Evolutionary conservation across 768 basidiomycete species (phyloP), one percentile per base, ranked within the genome.

Genomic region (Nidularia sp.): DNA sequence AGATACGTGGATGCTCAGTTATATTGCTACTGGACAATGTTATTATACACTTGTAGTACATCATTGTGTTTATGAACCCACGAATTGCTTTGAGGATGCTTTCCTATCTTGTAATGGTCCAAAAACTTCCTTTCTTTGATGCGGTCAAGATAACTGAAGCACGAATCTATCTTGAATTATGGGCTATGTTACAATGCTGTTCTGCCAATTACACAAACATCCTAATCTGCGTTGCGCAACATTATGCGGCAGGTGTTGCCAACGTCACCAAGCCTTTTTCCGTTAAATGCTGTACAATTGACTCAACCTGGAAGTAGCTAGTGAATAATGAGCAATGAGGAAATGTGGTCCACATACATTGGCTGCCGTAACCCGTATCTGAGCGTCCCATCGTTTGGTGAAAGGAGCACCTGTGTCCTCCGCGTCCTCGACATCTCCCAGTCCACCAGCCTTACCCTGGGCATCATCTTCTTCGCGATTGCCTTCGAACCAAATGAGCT

Each of bases 341-440:
- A 34, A 31, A 49, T 31, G 47, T 32, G 15, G 47, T 48, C 39
- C 6, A 65, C 83, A 58, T 66, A 95, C 94, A 63, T 91, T 90
- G 32, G 90, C 85, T 42, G 91, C 91, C 0, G 88, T 93, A 58
- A 86, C 77, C 57, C 92, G 83, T 63, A 98, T 98, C 64, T 95
- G 88, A 63, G 82, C 84, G 65, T 99, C 97, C 97, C 97, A 99
- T 50, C 90, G 81, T 70, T 96, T 95, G 0, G 94, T 98, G 70
- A 90, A 90, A 4, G 87, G 85, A 5, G 90, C 87, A 0, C 89
- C 90, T 6, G 93, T 90, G 57, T 98, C 90, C 62, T 94, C 90
- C 33, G 80, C 87, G 53, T 85, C 88, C 64, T 90, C 90, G 53
- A 90, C 86, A 48, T 95, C 92, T 34, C 94, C 94, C 53, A 96